Conservation (phyloP, 805 yeast genomes). For the Isabelozyma rhagii region DNA sequence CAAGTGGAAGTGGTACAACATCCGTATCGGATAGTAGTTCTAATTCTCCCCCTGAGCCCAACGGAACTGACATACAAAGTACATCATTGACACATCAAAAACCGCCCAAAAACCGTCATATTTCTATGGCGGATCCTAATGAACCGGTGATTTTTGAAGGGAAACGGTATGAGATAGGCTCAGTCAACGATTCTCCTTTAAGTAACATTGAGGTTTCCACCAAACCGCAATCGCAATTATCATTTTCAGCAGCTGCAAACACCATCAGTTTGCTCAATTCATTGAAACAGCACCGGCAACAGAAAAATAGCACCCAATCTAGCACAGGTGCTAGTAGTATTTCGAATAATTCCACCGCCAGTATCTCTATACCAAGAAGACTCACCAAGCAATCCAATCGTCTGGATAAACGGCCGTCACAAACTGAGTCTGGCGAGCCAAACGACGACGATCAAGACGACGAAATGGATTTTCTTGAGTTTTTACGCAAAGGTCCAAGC, state of each 20-base stretch:
- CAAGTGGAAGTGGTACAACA: background rate
- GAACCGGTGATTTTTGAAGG: slow-evolving; percentile 15
- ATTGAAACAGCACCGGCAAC: background rate
- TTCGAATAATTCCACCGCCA: background rate
- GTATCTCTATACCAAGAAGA: slow-evolving; percentile 1
- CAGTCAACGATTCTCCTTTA: background rate
- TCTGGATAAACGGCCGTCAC: background rate
- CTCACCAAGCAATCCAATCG: slow-evolving; percentile 1
- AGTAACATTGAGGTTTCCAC: background rate
- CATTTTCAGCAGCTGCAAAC: background rate
- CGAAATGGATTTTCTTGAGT: slow-evolving; percentile 47
- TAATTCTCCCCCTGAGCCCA: background rate
- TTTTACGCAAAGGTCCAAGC: slow-evolving; percentile 41
- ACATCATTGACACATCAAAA: slow-evolving; percentile 2
- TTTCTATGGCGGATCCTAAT: slow-evolving; percentile 14
- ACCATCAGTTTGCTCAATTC: slow-evolving; percentile 1
- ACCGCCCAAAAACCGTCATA: slow-evolving; percentile 14
- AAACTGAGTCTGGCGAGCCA: background rate
- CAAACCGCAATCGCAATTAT: background rate
- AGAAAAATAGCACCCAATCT: background rate
- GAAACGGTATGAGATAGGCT: slow-evolving; percentile 4
- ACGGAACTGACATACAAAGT: slow-evolving; percentile 1
- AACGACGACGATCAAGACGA: slow-evolving; percentile 18
- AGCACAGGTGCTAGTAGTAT: background rate
- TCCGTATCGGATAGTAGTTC: background rate